phyloP scores from a whole-genome alignment of 345 rosid genomes.

The Nasturtium officinale region DNA sequence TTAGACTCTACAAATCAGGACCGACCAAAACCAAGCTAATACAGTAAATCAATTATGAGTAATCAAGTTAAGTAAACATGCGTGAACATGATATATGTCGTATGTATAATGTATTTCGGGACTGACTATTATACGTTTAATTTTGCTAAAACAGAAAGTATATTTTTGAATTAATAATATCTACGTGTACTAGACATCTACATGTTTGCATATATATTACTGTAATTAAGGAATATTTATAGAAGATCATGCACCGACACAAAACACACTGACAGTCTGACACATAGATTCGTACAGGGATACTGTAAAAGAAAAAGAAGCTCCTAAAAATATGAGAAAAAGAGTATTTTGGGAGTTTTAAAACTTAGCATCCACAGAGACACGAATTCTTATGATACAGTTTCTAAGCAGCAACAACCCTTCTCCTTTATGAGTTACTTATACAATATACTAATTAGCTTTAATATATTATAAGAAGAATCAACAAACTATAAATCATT shows the following conservation, averaged over 20 bases:
- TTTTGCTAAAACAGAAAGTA: no score
- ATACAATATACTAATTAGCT: conserved; percentile 5
- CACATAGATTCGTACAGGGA: conserved; percentile 37
- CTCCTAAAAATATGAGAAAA: conserved; percentile 41
- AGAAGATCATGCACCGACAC: conserved; percentile 37
- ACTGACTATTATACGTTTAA: no score
- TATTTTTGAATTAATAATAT: neutral
- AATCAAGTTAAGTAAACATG: neutral
- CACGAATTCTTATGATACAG: conserved; percentile 16
- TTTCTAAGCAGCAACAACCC: conserved; percentile 31
- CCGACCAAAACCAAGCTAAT: neutral
- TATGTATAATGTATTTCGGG: neutral
- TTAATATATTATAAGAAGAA: neutral
- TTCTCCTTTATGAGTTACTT: conserved; percentile 33
- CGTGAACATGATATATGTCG: neutral
- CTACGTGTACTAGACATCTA: neutral
- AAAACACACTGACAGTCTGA: conserved; percentile 37
- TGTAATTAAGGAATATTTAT: conserved; percentile 4
- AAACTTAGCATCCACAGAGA: conserved; percentile 31
- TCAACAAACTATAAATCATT: neutral
- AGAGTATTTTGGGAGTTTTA: conserved; percentile 9
- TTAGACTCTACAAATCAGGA: neutral
- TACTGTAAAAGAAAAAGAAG: conserved; percentile 40
- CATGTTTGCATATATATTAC: neutral
- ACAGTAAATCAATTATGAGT: neutral